phyloP scores from a whole-genome alignment of 164 flowering plant species.

The Chimonanthus praecox region DNA sequence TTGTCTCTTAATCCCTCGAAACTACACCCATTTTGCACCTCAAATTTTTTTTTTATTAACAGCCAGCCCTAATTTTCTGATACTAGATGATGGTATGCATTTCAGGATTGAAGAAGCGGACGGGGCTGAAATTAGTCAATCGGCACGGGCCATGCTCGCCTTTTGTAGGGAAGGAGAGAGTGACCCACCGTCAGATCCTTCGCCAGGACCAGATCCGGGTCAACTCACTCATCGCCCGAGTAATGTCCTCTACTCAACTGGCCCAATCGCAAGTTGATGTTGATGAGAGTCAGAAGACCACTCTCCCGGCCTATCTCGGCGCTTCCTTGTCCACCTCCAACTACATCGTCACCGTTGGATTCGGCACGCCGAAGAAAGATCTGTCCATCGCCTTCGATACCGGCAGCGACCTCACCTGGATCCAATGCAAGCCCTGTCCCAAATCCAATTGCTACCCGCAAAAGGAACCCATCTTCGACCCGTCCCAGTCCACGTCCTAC shows the following conservation, averaged over 20 bases:
- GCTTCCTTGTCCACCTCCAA: conserved; percentile 36
- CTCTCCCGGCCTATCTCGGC: conserved; percentile 37
- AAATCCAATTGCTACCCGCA: neutral
- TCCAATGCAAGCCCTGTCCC: conserved; percentile 8
- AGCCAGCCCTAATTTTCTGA: too few species aligned
- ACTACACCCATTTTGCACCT: too few species aligned
- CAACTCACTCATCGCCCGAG: conserved; percentile 23
- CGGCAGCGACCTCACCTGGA: conserved; percentile 7
- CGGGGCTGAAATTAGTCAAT: conserved; percentile 27
- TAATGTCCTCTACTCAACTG: neutral
- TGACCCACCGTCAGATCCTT: conserved; percentile 29
- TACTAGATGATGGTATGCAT: too few species aligned
- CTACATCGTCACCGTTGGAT: conserved; percentile 54
- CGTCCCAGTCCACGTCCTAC: conserved; percentile 32
- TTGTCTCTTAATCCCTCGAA: too few species aligned
- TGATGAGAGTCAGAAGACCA: neutral
- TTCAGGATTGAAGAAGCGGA: neutral
- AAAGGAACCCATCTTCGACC: conserved; percentile 27
- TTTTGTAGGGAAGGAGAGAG: neutral
- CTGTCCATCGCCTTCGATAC: conserved; percentile 8
- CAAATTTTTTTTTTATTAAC: too few species aligned
- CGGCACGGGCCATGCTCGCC: conserved; percentile 54
- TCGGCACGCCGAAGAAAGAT: conserved; percentile 57
- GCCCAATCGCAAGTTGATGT: conserved; percentile 2
- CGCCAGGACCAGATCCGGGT: conserved; percentile 42